These are phyloP conservation scores for Cenchrus americanus DNA, from an alignment of 176 grass and related monocot species.

Conservation along the genomic window DNA sequence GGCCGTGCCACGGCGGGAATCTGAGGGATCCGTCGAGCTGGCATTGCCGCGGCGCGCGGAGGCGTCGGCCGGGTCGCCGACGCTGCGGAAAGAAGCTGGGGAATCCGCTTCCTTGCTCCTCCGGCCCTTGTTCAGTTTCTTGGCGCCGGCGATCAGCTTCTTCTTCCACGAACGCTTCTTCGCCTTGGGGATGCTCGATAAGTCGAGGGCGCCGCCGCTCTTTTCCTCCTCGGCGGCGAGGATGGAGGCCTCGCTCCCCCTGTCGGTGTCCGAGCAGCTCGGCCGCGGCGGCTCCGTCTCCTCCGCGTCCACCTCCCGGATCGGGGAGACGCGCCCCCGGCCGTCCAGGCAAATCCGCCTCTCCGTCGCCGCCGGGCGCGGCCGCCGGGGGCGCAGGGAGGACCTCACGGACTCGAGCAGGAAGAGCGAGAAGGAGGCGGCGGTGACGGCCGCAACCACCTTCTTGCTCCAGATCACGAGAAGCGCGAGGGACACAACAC, in stretches of 20 bases:
- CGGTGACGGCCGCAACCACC: slow-evolving; percentile 67
- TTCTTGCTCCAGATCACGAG: slow-evolving; percentile 79
- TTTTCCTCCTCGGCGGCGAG: slow-evolving; percentile 31
- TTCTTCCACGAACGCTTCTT: slow-evolving; percentile 58
- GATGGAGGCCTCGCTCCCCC: slow-evolving; percentile 22
- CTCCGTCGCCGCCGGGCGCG: neutral
- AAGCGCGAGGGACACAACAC: slow-evolving; percentile 60
- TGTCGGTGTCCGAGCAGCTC: slow-evolving; percentile 47
- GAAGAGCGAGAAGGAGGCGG: slow-evolving; percentile 61
- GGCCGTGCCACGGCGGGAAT: neutral
- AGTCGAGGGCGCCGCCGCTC: slow-evolving; percentile 29
- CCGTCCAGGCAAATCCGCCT: slow-evolving; percentile 42
- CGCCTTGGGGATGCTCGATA: slow-evolving; percentile 18
- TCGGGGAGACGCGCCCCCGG: slow-evolving; percentile 66
- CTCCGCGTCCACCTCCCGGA: slow-evolving; percentile 64
- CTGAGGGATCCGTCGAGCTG: slow-evolving; percentile 7
- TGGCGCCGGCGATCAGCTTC: slow-evolving; percentile 56
- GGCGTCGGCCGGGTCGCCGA: slow-evolving; percentile 28
- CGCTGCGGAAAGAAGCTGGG: slow-evolving; percentile 20
- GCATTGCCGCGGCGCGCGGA: slow-evolving; percentile 24
- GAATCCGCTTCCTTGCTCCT: neutral
- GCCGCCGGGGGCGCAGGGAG: slow-evolving; percentile 19
- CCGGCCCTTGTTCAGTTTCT: slow-evolving; percentile 43
- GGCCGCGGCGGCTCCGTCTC: slow-evolving; percentile 39
- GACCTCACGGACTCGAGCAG: slow-evolving; percentile 58